These are phyloP conservation scores for Allium cepa DNA, from an alignment of 106 monocot species.

Conservation along the genomic window DNA sequence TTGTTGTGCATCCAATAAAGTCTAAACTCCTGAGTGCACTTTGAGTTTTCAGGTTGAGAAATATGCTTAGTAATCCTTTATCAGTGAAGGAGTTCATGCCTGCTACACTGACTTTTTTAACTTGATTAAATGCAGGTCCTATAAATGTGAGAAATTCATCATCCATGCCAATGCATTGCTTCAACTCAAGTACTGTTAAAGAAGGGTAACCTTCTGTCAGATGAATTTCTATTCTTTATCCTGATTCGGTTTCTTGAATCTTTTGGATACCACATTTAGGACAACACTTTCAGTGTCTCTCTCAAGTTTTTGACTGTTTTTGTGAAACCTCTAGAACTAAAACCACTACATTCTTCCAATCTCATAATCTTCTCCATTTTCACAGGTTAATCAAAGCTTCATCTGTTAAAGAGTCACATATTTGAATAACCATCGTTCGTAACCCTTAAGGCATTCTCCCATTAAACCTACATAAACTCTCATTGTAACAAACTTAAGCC, in stretches of 20 bases:
- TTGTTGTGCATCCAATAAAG: neutral
- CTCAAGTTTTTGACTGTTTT: neutral
- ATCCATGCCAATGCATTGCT: neutral
- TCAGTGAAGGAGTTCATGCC: constrained; percentile 2
- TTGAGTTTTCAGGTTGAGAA: neutral
- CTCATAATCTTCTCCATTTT: neutral
- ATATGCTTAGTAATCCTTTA: neutral
- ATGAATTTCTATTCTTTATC: neutral
- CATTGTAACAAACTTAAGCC: neutral
- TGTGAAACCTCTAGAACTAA: neutral
- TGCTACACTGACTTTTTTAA: neutral
- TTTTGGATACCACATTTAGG: neutral
- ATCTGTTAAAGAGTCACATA: neutral
- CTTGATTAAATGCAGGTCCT: neutral
- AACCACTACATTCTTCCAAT: neutral
- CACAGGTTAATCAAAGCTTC: neutral
- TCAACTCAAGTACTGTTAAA: neutral
- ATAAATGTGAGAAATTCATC: neutral
- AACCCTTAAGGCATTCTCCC: neutral
- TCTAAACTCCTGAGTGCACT: neutral
- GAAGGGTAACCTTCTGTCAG: neutral
- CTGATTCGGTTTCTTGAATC: neutral
- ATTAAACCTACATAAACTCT: neutral
- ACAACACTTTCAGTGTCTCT: constrained; percentile 1
- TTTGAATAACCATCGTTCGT: neutral